phyloP scores from a whole-genome alignment of 306 rosid genomes.

The Arachis hypogaea region DNA sequence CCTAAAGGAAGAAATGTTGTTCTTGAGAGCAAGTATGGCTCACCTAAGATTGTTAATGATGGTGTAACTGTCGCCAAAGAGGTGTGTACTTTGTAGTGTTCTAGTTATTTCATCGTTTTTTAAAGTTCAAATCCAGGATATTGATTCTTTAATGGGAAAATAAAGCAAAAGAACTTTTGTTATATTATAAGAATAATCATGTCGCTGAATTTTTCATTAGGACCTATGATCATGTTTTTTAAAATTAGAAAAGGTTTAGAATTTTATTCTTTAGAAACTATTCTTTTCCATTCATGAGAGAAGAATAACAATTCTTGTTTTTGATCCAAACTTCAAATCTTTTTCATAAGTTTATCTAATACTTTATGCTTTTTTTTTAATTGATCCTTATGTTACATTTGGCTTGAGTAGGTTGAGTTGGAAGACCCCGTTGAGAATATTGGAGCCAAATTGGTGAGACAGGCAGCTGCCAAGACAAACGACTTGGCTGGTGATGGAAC shows the following conservation, averaged over 20 bases:
- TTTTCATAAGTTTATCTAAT: too few species aligned
- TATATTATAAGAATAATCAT: too few species aligned
- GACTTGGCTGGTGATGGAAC: constrained; percentile 99
- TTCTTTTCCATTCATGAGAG: too few species aligned
- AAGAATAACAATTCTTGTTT: too few species aligned
- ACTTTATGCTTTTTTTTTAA: too few species aligned
- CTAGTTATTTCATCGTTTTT: background rate
- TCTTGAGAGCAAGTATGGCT: constrained; percentile 96
- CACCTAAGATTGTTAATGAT: constrained; percentile 95
- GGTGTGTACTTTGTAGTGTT: constrained; percentile 46
- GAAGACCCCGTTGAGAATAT: constrained; percentile 99
- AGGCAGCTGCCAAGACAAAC: constrained; percentile 98
- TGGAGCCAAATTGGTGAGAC: constrained; percentile 98
- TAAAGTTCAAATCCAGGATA: too few species aligned
- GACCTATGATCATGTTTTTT: too few species aligned
- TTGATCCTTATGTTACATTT: constrained; percentile 1
- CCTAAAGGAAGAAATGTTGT: constrained; percentile 99
- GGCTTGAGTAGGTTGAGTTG: constrained; percentile 74
- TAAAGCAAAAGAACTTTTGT: too few species aligned
- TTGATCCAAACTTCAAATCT: too few species aligned
- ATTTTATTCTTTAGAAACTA: too few species aligned
- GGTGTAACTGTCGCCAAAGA: constrained; percentile 98
- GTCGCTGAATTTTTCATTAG: too few species aligned
- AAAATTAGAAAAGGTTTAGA: too few species aligned
- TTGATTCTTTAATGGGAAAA: background rate